Conservation (phyloP, 2,329 filamentous ascomycete species). For the Aspergillus spinulosporus region DNA sequence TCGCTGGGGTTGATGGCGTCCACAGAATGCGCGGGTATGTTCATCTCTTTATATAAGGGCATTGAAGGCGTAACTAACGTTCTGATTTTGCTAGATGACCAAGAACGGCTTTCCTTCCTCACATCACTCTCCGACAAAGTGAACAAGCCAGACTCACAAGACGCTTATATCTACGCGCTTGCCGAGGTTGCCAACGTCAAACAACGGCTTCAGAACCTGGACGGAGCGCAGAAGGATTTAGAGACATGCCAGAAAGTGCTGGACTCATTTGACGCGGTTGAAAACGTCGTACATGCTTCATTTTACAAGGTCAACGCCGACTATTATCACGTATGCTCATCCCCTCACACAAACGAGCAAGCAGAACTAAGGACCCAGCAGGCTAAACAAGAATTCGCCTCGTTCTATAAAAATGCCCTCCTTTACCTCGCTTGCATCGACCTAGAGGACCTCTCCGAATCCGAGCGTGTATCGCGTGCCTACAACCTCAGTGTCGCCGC, state of each 20-base stretch:
- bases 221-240: constrained; percentile 82
- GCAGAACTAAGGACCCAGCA: constrained; percentile 31
- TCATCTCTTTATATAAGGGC: neutral
- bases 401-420: constrained; percentile 96
- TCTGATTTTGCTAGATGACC: constrained; percentile 62
- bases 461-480: constrained; percentile 77
- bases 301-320: constrained; percentile 95
- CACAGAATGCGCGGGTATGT: constrained; percentile 63
- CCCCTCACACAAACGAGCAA: neutral
- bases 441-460: constrained; percentile 68
- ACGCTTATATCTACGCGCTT: constrained; percentile 91
- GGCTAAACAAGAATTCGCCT: constrained; percentile 85
- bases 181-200: constrained; percentile 87
- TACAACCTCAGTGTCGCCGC: constrained; percentile 93
- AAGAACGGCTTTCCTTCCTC: constrained; percentile 83
- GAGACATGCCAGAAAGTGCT: constrained; percentile 84
- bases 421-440: constrained; percentile 97
- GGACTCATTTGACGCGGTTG: constrained; percentile 90
- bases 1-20: constrained; percentile 84
- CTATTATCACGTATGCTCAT: constrained; percentile 73
- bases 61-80: constrained; percentile 11
- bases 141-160: constrained; percentile 87
- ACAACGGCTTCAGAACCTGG: constrained; percentile 73
- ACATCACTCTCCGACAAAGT: constrained; percentile 81
- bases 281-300: constrained; percentile 90